Evolutionary conservation across 306 rosid genomes (phyloP), one percentile per base, ranked within the genome.

Genomic region (Carpinus fangiana): DNA sequence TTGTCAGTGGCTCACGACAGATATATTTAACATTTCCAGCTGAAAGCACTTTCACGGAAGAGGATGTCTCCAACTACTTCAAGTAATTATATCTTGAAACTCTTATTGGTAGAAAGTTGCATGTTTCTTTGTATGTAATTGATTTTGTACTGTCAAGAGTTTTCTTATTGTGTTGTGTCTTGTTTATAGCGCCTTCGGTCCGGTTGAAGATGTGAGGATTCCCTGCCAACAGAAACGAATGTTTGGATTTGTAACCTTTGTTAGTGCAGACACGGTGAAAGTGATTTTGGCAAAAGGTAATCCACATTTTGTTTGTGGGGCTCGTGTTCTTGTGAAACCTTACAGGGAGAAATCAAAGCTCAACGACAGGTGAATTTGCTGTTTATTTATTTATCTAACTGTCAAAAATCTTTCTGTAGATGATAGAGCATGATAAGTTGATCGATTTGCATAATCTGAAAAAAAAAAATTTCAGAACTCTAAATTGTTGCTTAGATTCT

Each of bases 221-320:
- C 98, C 98, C 2, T 84, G 89, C 83, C 97, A 89, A 47, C 92
- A 87, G 53, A 87, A 77, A 50, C 87, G 98, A 82, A 94, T 94
- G 98, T 92, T 90, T 51, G 98, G 98, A 50, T 94, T 94, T 69
- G 98, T 94, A 45, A 92, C 98, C 18, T 94, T 92, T 73, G 80
- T 50, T 60, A 82, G 84, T 51, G 76, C 93, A 4, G 93, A 90
- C 53, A 92, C 94, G 38, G 98, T 88, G 80, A 86, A 86, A 79
- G 77, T 54, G 59, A 90, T 92, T 68, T 82, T 94, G 87, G 89
- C 89, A 0, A 86, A 88, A 72, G 89, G 91, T 69, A 88, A 86
- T 81, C 97, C 97, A 12, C 97, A 94, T 76, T 85, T 70, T 59
- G 91, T 94, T 76, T 79, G 88, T 7, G 94, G 91, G 26, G 90